These are phyloP conservation scores for Yamadazyma ubonensis DNA, from an alignment of 805 yeast species.

Conservation along the genomic window DNA sequence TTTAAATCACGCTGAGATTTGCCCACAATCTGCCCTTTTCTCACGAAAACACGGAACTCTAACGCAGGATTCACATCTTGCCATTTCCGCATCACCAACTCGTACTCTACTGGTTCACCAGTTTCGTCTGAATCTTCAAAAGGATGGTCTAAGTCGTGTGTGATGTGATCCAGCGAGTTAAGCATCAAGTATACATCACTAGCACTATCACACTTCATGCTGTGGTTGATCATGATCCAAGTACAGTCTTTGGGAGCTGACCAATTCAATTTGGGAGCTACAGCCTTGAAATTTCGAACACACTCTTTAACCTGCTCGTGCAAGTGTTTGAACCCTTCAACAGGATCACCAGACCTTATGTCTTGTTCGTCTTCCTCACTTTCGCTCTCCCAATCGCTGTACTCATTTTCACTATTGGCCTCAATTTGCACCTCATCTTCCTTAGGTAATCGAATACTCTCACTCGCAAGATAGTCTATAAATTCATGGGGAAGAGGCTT, in stretches of 20 bases:
- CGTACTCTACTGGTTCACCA: conserved; percentile 33
- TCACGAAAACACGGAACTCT: conserved; percentile 87
- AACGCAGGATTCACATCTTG: conserved; percentile 78
- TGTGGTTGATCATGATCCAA: conserved; percentile 83
- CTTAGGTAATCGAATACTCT: conserved; percentile 23
- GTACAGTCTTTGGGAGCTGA: conserved; percentile 93
- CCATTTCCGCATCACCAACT: conserved; percentile 83
- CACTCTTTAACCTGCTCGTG: conserved; percentile 50
- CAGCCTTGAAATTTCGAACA: conserved; percentile 52
- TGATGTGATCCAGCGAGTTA: conserved; percentile 84
- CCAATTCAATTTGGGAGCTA: conserved; percentile 93
- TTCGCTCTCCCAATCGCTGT: conserved; percentile 68
- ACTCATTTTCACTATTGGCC: conserved; percentile 57
- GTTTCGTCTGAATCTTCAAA: conserved; percentile 47
- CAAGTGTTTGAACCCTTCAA: conserved; percentile 49
- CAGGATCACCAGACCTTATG: conserved; percentile 31
- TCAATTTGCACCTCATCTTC: conserved; percentile 17
- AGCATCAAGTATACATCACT: conserved; percentile 77
- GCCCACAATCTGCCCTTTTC: conserved; percentile 61
- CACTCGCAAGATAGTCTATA: conserved; percentile 31
- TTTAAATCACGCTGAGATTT: conserved; percentile 85
- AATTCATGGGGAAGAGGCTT: conserved; percentile 35
- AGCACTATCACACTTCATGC: conserved; percentile 66
- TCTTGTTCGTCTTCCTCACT: conserved; percentile 43
- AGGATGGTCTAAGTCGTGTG: conserved; percentile 77